Evolutionary conservation across 345 rosid species (phyloP).

Genomic region (Durio zibethinus): DNA sequence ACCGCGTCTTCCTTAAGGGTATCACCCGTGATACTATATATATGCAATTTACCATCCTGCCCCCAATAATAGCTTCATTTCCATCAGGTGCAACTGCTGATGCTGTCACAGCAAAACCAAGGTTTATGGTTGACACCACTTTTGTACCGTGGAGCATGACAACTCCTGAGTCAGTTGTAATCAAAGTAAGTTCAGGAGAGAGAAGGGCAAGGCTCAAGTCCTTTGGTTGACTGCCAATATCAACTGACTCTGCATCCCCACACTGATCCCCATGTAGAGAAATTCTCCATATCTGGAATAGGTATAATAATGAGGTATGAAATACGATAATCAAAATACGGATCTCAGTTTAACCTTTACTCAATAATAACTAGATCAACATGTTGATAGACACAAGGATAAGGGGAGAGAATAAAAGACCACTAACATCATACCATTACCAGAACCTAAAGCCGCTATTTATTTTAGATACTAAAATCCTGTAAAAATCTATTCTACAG

Average conservation of each 20-base stretch:
- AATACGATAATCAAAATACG: background rate
- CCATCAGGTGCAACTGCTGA: slow-evolving; percentile 86
- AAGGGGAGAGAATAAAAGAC: background rate
- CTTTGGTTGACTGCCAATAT: slow-evolving; percentile 81
- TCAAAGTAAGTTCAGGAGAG: slow-evolving; percentile 66
- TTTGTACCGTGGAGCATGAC: slow-evolving; percentile 67
- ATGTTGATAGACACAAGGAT: background rate
- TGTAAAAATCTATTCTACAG: background rate
- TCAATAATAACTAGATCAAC: background rate
- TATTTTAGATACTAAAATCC: background rate
- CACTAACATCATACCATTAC: background rate
- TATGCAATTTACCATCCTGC: slow-evolving; percentile 75
- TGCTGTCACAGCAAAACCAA: slow-evolving; percentile 80
- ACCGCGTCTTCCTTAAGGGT: slow-evolving; percentile 72
- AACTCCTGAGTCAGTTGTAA: slow-evolving; percentile 73
- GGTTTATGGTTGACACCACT: slow-evolving; percentile 64
- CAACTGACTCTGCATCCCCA: slow-evolving; percentile 59
- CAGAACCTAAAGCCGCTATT: background rate
- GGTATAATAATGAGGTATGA: background rate
- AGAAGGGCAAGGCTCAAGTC: slow-evolving; percentile 75
- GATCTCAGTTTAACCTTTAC: background rate
- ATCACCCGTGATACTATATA: slow-evolving; percentile 66
- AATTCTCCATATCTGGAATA: slow-evolving; percentile 67
- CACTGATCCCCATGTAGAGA: slow-evolving; percentile 64
- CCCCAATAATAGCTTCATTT: slow-evolving; percentile 84